phyloP scores from a whole-genome alignment of 179 eudicot genomes.

The Patellifolia procumbens region DNA sequence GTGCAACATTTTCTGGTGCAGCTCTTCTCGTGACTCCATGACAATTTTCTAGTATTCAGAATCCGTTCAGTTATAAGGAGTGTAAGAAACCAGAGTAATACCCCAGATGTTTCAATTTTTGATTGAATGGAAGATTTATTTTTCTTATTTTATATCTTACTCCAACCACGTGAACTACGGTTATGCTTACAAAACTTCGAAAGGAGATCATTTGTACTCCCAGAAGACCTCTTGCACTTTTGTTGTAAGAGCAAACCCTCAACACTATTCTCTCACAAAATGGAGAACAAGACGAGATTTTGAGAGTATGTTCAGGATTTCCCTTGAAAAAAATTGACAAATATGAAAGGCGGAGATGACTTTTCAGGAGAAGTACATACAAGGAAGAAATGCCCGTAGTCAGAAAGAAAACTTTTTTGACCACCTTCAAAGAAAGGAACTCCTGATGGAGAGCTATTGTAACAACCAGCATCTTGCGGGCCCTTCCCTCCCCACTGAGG shows the following conservation, averaged over 20 bases:
- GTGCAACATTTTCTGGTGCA: too few relatives aligned
- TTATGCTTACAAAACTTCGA: slow-evolving; percentile 6
- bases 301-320: neutral
- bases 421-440: slow-evolving; percentile 60
- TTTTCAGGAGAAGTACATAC: slow-evolving; percentile 47
- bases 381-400: slow-evolving; percentile 64
- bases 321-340: neutral
- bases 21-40: neutral
- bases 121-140: neutral
- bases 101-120: neutral
- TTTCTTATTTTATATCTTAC: neutral
- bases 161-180: neutral
- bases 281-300: neutral
- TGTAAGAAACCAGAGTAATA: neutral
- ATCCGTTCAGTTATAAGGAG: neutral
- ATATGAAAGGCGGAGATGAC: slow-evolving; percentile 3
- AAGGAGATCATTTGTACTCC: neutral
- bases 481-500: slow-evolving; percentile 61
- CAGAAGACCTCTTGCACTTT: neutral
- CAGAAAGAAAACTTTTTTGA: slow-evolving; percentile 54
- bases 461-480: slow-evolving; percentile 54
- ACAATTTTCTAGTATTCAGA: neutral
- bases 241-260: neutral
- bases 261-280: slow-evolving; percentile 3
- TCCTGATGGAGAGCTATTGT: slow-evolving; percentile 50